Conservation (phyloP, 257 asterid genomes). For the Fraxinus excelsior region DNA sequence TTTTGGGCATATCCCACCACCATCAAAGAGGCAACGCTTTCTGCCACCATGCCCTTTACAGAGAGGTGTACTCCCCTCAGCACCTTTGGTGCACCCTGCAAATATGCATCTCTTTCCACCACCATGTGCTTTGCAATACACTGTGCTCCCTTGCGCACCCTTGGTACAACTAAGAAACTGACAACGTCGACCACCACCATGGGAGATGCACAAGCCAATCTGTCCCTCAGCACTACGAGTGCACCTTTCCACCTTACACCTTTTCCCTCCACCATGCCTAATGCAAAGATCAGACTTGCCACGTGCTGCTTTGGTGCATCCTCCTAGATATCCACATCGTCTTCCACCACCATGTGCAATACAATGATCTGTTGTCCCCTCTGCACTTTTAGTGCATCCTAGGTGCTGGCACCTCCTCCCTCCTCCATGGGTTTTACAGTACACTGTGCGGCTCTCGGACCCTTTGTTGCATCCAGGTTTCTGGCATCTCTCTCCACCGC, state of each 20-base stretch:
- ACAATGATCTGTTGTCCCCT: constrained; percentile 81
- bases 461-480: constrained; percentile 81
- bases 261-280: constrained; percentile 89
- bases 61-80: constrained; percentile 88
- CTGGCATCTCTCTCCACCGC: constrained; percentile 93
- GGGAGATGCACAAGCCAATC: constrained; percentile 84
- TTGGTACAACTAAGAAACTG: constrained; percentile 50
- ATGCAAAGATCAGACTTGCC: constrained; percentile 93
- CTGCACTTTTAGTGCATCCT: constrained; percentile 91
- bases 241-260: constrained; percentile 86
- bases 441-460: constrained; percentile 87
- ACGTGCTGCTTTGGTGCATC: constrained; percentile 84
- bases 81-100: constrained; percentile 84
- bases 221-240: constrained; percentile 88
- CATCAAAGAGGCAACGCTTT: constrained; percentile 78
- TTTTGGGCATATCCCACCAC: constrained; percentile 96
- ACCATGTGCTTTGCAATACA: constrained; percentile 87
- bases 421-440: constrained; percentile 88
- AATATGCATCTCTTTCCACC: constrained; percentile 88
- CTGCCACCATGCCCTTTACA: constrained; percentile 98
- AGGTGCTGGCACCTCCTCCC: constrained; percentile 72
- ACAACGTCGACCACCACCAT: constrained; percentile 92
- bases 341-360: constrained; percentile 88
- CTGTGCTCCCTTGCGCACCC: constrained; percentile 88
- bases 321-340: constrained; percentile 60